A percentile compares a stretch with the other conserved stretches of the same genome.
Evolutionary conservation across 140 eudicot species (phyloP).

Genomic region (Senecio squalidus): DNA sequence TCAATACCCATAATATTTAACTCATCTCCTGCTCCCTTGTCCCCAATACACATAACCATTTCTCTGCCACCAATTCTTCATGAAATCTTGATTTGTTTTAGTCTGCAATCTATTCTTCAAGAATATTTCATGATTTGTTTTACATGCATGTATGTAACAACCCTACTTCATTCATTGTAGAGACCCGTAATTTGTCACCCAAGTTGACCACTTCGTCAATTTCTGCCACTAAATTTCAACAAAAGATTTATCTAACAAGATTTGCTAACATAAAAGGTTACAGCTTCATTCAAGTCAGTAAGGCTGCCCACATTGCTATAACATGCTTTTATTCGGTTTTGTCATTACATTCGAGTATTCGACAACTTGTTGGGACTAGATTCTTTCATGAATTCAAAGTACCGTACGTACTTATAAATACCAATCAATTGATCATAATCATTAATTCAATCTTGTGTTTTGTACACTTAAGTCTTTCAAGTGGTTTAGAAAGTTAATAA

Average conservation of each 20-base stretch:
- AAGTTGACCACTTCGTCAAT: constrained; percentile 11
- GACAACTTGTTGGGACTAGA: constrained; percentile 9
- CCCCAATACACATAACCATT: constrained; percentile 22
- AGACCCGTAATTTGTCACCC: constrained; percentile 19
- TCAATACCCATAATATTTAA: constrained; percentile 15
- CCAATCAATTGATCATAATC: not conserved
- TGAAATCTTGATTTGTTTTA: constrained; percentile 21
- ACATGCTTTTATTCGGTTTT: constrained; percentile 41
- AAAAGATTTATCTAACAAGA: constrained; percentile 16
- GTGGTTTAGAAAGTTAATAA: not conserved
- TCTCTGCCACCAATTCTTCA: constrained; percentile 21
- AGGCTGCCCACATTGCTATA: constrained; percentile 35
- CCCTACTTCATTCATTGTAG: constrained; percentile 24
- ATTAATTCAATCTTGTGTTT: constrained; percentile 10
- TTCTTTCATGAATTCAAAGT: constrained; percentile 12
- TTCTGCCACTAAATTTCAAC: constrained; percentile 13
- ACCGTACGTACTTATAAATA: constrained; percentile 24
- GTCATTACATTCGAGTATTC: constrained; percentile 11
- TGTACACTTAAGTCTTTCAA: not conserved
- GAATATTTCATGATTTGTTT: constrained; percentile 28
- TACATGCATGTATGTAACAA: constrained; percentile 29
- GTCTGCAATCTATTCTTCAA: constrained; percentile 10
- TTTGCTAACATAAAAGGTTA: constrained; percentile 34
- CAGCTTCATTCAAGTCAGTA: constrained; percentile 33
- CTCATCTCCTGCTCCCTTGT: constrained; percentile 35